Evolutionary conservation across 495 filamentous ascomycete genomes (phyloP).

Genomic region (Penicillium alfredii): DNA sequence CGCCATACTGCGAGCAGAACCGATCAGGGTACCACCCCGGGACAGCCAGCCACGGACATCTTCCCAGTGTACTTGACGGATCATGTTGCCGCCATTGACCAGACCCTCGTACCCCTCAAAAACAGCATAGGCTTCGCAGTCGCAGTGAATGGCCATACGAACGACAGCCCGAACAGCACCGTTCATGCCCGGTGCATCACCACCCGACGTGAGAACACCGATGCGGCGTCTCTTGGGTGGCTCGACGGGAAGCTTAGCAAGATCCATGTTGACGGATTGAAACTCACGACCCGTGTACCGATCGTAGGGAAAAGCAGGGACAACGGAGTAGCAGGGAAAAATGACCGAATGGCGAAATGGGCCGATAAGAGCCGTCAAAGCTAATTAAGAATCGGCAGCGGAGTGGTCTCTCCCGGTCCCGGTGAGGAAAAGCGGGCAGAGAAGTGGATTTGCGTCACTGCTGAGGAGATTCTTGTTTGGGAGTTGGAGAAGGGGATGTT

Average conservation of each 20-base stretch:
- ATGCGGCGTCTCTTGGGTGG: constrained; percentile 68
- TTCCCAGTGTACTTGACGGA: constrained; percentile 82
- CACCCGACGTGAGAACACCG: constrained; percentile 92
- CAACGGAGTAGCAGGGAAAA: constrained; percentile 8
- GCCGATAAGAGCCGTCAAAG: constrained; percentile 1
- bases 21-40: constrained; percentile 94
- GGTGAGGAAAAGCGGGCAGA: constrained; percentile 41
- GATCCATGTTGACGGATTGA: constrained; percentile 28
- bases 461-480: too few relatives aligned
- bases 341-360: constrained; percentile 10
- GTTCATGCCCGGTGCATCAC: constrained; percentile 98
- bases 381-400: constrained; percentile 16
- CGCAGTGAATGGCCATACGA: constrained; percentile 79
- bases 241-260: constrained; percentile 27
- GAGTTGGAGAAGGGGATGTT: constrained; percentile 15
- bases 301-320: constrained; percentile 6
- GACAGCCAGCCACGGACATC: constrained; percentile 93
- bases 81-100: constrained; percentile 81
- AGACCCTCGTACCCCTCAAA: constrained; percentile 97
- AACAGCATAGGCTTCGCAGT: constrained; percentile 82
- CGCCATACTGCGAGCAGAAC: constrained; percentile 82
- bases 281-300: constrained; percentile 9
- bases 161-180: constrained; percentile 90
- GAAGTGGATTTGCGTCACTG: constrained; percentile 41
- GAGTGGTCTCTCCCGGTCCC: constrained; percentile 31